Evolutionary conservation across 495 filamentous ascomycete genomes (phyloP).

Genomic region (Daldinia decipiens): DNA sequence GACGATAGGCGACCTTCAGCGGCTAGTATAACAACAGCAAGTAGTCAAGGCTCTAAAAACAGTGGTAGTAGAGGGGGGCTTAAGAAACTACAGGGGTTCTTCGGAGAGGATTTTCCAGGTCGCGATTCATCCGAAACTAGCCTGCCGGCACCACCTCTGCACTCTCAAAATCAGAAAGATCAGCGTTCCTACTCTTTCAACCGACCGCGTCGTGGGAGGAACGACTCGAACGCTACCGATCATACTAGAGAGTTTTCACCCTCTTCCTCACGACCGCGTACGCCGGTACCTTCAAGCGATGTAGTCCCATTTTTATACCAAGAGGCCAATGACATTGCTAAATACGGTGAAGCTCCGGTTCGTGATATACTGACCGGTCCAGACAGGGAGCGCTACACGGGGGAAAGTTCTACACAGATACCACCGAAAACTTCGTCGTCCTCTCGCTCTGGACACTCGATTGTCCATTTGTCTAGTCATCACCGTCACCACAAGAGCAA

Average conservation of each 20-base stretch:
- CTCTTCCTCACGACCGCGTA: conserved; percentile 75
- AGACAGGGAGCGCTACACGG: conserved; percentile 71
- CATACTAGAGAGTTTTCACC: conserved; percentile 73
- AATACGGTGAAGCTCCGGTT: conserved; percentile 85
- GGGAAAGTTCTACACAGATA: conserved; percentile 53
- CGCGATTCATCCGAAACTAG: conserved; percentile 79
- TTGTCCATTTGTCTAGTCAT: conserved; percentile 67
- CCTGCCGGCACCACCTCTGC: conserved; percentile 60
- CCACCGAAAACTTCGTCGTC: conserved; percentile 63
- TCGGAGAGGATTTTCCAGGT: conserved; percentile 83
- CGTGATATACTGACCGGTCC: conserved; percentile 75
- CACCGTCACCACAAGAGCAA: conserved; percentile 81
- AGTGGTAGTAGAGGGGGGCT: conserved; percentile 72
- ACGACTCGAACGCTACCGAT: conserved; percentile 76
- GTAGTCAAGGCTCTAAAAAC: conserved; percentile 88
- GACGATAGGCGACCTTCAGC: conserved; percentile 88
- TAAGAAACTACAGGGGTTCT: conserved; percentile 82
- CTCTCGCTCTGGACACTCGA: conserved; percentile 62
- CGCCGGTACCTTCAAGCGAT: conserved; percentile 89
- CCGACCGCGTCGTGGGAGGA: conserved; percentile 71
- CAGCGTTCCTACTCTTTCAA: conserved; percentile 67
- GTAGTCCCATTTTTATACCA: conserved; percentile 97
- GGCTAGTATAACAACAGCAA: conserved; percentile 84
- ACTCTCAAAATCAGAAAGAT: conserved; percentile 55
- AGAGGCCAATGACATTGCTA: conserved; percentile 82